These are phyloP conservation scores for Mortierella claussenii DNA, from an alignment of 192 early-diverging fungal species.

Conservation along the genomic window DNA sequence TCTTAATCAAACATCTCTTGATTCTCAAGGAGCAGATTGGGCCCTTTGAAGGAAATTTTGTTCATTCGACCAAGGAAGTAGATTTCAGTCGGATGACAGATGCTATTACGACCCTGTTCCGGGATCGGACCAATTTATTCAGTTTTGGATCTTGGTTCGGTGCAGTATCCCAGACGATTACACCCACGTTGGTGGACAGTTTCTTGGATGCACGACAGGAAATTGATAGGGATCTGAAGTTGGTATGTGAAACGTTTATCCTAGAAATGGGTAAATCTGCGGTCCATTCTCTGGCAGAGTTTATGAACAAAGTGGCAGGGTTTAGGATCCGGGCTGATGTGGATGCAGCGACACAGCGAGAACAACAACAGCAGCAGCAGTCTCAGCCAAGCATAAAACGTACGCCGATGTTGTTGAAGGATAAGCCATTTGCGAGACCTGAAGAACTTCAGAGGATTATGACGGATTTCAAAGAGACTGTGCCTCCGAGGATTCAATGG, in stretches of 20 bases:
- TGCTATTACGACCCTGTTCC: constrained; percentile 41
- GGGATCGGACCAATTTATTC: constrained; percentile 40
- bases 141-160: constrained; percentile 53
- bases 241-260: constrained; percentile 82
- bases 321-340: constrained; percentile 60
- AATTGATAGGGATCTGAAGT: constrained; percentile 75
- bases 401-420: constrained; percentile 52
- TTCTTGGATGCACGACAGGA: constrained; percentile 61
- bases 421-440: constrained; percentile 62
- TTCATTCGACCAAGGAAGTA: constrained; percentile 75
- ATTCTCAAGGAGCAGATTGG: constrained; percentile 85
- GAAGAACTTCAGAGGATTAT: constrained; percentile 43
- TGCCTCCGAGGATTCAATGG: constrained; percentile 60
- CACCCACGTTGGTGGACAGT: constrained; percentile 61
- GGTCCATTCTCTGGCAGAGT: constrained; percentile 71
- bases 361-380: constrained; percentile 17
- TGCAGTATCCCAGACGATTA: constrained; percentile 53
- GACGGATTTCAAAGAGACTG: constrained; percentile 63
- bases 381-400: constrained; percentile 9
- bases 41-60: constrained; percentile 79
- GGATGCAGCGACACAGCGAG: constrained; percentile 47
- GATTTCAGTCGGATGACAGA: constrained; percentile 73
- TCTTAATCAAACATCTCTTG: constrained; percentile 89
- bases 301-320: constrained; percentile 75
- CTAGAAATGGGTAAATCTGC: constrained; percentile 69